These are phyloP conservation scores for Pleurotus tuber-regium DNA, from an alignment of 768 basidiomycete species.

Conservation along the genomic window DNA sequence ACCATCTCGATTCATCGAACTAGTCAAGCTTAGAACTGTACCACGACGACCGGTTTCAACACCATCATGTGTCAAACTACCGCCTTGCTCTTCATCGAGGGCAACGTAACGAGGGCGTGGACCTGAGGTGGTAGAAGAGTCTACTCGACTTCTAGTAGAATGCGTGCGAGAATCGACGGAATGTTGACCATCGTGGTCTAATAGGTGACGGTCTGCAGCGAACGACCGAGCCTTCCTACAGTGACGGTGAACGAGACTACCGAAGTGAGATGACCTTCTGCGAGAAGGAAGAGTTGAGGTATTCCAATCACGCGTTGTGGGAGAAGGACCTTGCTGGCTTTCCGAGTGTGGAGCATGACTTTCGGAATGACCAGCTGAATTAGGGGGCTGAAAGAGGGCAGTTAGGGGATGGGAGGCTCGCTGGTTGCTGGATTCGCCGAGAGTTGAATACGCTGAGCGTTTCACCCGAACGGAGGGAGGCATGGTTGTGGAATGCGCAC, in stretches of 20 bases:
- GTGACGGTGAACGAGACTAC: constrained; percentile 4
- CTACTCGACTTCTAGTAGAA: constrained; percentile 10
- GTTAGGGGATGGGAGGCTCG: constrained; percentile 11
- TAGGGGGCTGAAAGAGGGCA: constrained; percentile 14
- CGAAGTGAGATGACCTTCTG: not conserved
- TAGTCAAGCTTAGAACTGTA: constrained; percentile 41
- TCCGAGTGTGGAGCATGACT: not conserved
- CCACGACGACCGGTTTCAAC: constrained; percentile 44
- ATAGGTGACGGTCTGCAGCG: not conserved
- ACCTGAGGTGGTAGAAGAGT: constrained; percentile 12
- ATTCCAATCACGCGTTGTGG: not conserved
- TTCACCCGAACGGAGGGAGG: constrained; percentile 54
- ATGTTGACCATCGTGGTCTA: not conserved
- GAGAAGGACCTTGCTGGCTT: not conserved
- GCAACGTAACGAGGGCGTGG: constrained; percentile 25
- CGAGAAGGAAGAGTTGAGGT: not conserved
- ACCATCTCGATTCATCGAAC: constrained; percentile 17
- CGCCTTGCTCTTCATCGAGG: constrained; percentile 38
- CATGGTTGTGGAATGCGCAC: constrained; percentile 2
- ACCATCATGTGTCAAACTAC: constrained; percentile 39
- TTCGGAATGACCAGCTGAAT: constrained; percentile 1
- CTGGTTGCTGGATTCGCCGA: constrained; percentile 17
- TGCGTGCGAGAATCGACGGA: not conserved
- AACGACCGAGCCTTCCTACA: constrained; percentile 5
- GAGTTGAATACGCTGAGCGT: constrained; percentile 28